These are phyloP conservation scores for Nepenthes mirabilis DNA, from an alignment of 148 eudicot species.

Conservation along the genomic window DNA sequence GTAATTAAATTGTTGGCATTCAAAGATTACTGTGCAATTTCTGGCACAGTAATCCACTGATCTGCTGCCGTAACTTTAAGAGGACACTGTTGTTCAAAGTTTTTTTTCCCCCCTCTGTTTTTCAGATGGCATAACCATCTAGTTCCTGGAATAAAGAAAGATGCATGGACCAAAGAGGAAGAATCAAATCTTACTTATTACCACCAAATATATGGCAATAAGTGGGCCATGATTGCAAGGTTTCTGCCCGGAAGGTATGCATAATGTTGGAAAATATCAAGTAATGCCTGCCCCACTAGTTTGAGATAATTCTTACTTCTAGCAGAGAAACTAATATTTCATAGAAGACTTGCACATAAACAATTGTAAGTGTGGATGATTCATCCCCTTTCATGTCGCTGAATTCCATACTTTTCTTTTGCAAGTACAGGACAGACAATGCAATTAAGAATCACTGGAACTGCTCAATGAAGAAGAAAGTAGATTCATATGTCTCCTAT, in stretches of 20 bases:
- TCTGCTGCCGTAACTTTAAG: not conserved
- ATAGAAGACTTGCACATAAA: not conserved
- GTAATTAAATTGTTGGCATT: slow-evolving; percentile 13
- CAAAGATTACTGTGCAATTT: not conserved
- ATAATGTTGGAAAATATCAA: not conserved
- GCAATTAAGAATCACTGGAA: slow-evolving; percentile 95
- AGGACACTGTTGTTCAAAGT: not conserved
- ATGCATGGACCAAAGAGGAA: slow-evolving; percentile 72
- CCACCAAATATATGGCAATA: slow-evolving; percentile 65
- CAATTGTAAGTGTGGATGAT: not conserved
- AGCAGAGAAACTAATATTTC: not conserved
- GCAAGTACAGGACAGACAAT: slow-evolving; percentile 60
- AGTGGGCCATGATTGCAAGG: slow-evolving; percentile 80
- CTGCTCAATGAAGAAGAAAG: slow-evolving; percentile 53
- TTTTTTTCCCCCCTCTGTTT: not conserved
- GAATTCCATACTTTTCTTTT: not conserved
- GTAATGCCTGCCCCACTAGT: not conserved
- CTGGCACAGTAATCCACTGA: not conserved
- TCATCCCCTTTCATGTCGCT: not conserved
- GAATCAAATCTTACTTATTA: slow-evolving; percentile 44
- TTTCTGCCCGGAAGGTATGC: slow-evolving; percentile 86
- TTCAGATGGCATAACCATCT: slow-evolving; percentile 86
- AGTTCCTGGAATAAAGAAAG: slow-evolving; percentile 72
- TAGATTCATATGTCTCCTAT: slow-evolving; percentile 24
- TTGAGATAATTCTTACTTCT: not conserved